phyloP scores from a whole-genome alignment of 1,284 basidiomycete species.

The Ustilago esculenta region DNA sequence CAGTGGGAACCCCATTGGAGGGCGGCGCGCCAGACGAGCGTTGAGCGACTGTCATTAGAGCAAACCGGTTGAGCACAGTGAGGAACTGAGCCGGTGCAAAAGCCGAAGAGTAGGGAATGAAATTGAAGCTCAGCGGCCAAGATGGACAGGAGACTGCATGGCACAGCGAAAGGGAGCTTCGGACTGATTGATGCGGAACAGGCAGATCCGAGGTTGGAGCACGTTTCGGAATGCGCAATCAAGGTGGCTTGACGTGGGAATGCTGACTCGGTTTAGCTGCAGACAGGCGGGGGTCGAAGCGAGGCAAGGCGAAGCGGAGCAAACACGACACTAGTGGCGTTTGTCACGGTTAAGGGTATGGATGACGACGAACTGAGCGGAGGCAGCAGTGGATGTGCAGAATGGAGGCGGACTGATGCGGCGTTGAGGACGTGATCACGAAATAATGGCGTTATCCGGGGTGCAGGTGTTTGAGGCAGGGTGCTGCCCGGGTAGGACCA shows the following conservation, averaged over 20 bases:
- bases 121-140: constrained; percentile 21
- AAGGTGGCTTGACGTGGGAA: constrained; percentile 9
- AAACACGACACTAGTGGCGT: background rate
- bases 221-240: background rate
- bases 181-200: constrained; percentile 13
- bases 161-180: constrained; percentile 1
- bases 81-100: background rate
- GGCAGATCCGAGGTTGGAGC: constrained; percentile 8
- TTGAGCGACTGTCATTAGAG: constrained; percentile 10
- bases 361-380: constrained; percentile 1
- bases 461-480: constrained; percentile 10
- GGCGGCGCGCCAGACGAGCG: background rate
- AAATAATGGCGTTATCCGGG: constrained; percentile 42
- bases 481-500: constrained; percentile 11
- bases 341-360: background rate
- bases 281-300: constrained; percentile 10
- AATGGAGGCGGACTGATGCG: constrained; percentile 12
- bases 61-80: background rate
- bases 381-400: background rate
- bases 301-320: constrained; percentile 13
- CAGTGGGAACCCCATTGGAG: background rate
- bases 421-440: constrained; percentile 18
- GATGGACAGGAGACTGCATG: constrained; percentile 18
- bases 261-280: background rate
- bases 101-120: background rate